A percentile compares a stretch with the other conserved stretches of the same genome.
Evolutionary conservation across 139 green algal species (phyloP).

Genomic region (Haematococcus lacustris): DNA sequence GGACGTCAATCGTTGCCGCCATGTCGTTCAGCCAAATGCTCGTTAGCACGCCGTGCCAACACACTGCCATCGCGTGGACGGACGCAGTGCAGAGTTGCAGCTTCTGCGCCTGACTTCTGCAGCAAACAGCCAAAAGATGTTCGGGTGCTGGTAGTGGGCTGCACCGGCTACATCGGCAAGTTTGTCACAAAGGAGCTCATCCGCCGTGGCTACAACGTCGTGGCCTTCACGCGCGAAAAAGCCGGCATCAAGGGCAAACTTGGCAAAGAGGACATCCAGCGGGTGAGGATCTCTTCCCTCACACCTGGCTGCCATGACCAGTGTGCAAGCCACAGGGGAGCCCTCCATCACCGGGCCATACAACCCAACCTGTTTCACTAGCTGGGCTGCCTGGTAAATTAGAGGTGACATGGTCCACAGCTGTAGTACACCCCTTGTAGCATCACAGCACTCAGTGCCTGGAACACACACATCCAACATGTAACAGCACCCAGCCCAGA

Average conservation of each 20-base stretch:
- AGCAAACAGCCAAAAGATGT: neutral
- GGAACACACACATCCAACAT: neutral
- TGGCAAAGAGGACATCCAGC: constrained; percentile 56
- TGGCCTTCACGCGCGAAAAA: constrained; percentile 77
- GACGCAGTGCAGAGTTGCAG: too few relatives aligned
- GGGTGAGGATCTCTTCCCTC: constrained; percentile 34
- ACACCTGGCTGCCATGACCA: neutral
- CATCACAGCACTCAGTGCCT: neutral
- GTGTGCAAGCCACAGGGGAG: neutral
- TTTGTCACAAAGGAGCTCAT: constrained; percentile 64
- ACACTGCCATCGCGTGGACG: too few relatives aligned
- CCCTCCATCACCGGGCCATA: too few relatives aligned
- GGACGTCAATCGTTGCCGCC: too few relatives aligned
- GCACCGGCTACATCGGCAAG: constrained; percentile 96
- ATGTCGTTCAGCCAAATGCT: too few relatives aligned
- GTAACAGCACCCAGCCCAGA: neutral
- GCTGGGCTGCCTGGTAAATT: too few relatives aligned
- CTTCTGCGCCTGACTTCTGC: neutral
- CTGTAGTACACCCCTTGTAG: neutral
- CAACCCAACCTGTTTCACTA: too few relatives aligned
- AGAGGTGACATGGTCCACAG: too few relatives aligned
- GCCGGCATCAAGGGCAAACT: constrained; percentile 88
- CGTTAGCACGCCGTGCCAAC: too few relatives aligned
- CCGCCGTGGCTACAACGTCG: constrained; percentile 64
- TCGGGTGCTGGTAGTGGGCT: constrained; percentile 1